Evolutionary conservation across 2,329 filamentous ascomycete species (phyloP).

Genomic region (Penicillium hordei): DNA sequence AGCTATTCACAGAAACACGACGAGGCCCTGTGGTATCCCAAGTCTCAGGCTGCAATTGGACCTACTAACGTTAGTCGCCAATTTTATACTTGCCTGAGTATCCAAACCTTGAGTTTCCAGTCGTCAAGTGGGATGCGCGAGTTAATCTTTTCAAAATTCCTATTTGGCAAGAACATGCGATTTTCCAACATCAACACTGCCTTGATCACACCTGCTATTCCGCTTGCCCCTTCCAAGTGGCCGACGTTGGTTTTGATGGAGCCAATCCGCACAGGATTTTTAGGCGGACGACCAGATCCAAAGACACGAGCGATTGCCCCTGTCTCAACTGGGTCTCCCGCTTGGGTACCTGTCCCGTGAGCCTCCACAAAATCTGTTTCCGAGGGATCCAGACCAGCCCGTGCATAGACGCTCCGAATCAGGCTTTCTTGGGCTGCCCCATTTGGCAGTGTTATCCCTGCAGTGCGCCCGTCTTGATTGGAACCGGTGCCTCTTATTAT

Average conservation of each 20-base stretch:
- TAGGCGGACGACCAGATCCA: constrained; percentile 9
- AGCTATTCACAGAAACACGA: constrained; percentile 39
- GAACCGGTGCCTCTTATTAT: constrained; percentile 44
- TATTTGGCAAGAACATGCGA: constrained; percentile 46
- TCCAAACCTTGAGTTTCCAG: constrained; percentile 38
- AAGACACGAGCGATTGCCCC: constrained; percentile 27
- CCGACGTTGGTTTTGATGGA: constrained; percentile 29
- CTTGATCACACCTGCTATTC: constrained; percentile 41
- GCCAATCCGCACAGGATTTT: constrained; percentile 23
- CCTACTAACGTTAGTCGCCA: constrained; percentile 6
- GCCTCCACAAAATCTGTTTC: constrained; percentile 27
- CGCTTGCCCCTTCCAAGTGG: constrained; percentile 30
- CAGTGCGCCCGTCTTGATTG: constrained; percentile 49
- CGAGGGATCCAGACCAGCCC: constrained; percentile 23
- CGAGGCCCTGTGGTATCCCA: constrained; percentile 9
- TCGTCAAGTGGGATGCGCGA: constrained; percentile 35
- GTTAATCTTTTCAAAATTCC: constrained; percentile 44
- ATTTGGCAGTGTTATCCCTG: constrained; percentile 47
- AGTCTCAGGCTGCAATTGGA: constrained; percentile 4
- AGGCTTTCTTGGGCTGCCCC: constrained; percentile 32
- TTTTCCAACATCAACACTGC: constrained; percentile 46
- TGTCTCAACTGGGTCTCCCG: constrained; percentile 33
- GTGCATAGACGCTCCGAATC: constrained; percentile 30
- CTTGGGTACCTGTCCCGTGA: constrained; percentile 34
- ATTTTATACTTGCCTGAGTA: neutral